Percentiles rank a stretch among this genome's conserved stretches.
These are phyloP conservation scores for Zymoseptoria brevis DNA, from an alignment of 2,329 filamentous ascomycete species.

Conservation along the genomic window DNA sequence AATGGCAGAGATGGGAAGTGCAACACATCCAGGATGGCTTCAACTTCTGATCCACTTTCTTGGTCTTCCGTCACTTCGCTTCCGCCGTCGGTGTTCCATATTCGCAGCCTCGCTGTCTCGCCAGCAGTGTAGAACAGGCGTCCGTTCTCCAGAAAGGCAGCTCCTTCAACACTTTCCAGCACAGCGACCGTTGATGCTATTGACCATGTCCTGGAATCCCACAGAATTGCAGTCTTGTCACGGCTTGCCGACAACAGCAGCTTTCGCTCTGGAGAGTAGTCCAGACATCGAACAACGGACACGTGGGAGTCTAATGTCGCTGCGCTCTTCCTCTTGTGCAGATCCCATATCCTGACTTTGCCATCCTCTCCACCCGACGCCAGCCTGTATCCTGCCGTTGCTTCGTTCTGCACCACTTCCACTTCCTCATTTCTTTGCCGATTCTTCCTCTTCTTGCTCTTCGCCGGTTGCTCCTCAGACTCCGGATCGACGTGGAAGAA, in stretches of 20 bases:
- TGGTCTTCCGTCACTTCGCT: conserved; percentile 74
- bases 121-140: conserved; percentile 74
- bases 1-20: conserved; percentile 58
- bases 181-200: conserved; percentile 70
- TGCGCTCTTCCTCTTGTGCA: conserved; percentile 71
- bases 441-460: conserved; percentile 40
- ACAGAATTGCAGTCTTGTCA: conserved; percentile 90
- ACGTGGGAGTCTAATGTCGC: conserved; percentile 84
- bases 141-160: conserved; percentile 67
- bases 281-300: conserved; percentile 81
- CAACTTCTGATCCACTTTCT: conserved; percentile 49
- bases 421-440: conserved; percentile 40
- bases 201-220: conserved; percentile 84
- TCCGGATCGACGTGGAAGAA: conserved; percentile 62
- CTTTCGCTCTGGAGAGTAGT: conserved; percentile 69
- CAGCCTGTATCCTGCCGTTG: conserved; percentile 60
- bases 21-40: conserved; percentile 64
- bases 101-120: conserved; percentile 68
- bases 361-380: conserved; percentile 92
- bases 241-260: conserved; percentile 74
- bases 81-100: conserved; percentile 75
- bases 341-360: conserved; percentile 83
- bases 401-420: conserved; percentile 42
- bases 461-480: conserved; percentile 14
- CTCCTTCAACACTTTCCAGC: conserved; percentile 75